Percentiles rank a stretch among this genome's conserved stretches.
Conservation (phyloP, 352 stramenopile species). For the Pythium rishiriense region DNA sequence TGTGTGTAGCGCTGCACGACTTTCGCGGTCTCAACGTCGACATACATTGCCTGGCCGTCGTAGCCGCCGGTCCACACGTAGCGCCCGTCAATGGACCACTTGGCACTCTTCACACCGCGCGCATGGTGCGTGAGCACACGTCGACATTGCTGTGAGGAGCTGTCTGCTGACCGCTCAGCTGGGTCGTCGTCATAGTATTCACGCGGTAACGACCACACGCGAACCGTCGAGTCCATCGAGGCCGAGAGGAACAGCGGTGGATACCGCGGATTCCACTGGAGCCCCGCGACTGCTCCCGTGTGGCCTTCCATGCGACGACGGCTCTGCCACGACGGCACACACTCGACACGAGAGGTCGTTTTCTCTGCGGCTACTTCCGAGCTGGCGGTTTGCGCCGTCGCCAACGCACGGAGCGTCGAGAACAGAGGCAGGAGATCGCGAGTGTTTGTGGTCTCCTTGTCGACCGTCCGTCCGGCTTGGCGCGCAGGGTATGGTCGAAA, state of each 20-base stretch:
- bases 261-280: slow-evolving; percentile 47
- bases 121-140: slow-evolving; percentile 32
- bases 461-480: too few species aligned
- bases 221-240: slow-evolving; percentile 58
- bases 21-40: slow-evolving; percentile 13
- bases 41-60: slow-evolving; percentile 28
- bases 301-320: slow-evolving; percentile 33
- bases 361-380: too few species aligned
- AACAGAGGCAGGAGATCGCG: background rate
- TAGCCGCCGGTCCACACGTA: slow-evolving; percentile 47
- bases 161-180: background rate
- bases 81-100: slow-evolving; percentile 52
- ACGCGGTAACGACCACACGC: slow-evolving; percentile 39
- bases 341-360: too few species aligned
- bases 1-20: slow-evolving; percentile 6
- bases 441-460: background rate
- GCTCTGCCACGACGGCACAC: background rate
- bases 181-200: slow-evolving; percentile 3
- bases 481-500: slow-evolving; percentile 6
- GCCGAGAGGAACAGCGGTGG: slow-evolving; percentile 48
- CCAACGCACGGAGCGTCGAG: background rate
- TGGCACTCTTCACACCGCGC: slow-evolving; percentile 49
- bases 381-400: background rate
- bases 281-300: slow-evolving; percentile 27
- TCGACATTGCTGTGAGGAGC: slow-evolving; percentile 2